A percentile compares a stretch with the other conserved stretches of the same genome.
These are phyloP conservation scores for Epichloe scottii DNA, from an alignment of 2,329 filamentous ascomycete species.

Conservation along the genomic window DNA sequence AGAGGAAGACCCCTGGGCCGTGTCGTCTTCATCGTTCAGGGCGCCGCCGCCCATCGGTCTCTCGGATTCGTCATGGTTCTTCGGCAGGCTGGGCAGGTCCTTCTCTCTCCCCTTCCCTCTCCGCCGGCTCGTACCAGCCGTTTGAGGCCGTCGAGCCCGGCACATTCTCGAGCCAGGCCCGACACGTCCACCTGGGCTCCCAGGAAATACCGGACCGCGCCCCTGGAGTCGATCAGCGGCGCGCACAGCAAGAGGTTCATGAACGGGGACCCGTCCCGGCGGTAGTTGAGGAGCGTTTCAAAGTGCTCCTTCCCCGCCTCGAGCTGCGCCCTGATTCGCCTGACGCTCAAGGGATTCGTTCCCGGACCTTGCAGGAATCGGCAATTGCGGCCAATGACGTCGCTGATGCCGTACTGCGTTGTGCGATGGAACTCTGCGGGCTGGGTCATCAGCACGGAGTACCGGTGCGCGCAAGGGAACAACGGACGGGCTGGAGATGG, in stretches of 20 bases:
- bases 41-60: background rate
- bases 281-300: constrained; percentile 65
- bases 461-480: no score
- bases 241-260: constrained; percentile 67
- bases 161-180: constrained; percentile 52
- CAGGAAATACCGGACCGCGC: constrained; percentile 52
- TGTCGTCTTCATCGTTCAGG: background rate
- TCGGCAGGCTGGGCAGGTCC: no score
- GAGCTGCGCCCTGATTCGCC: constrained; percentile 48
- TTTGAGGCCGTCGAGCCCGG: constrained; percentile 48
- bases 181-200: constrained; percentile 62
- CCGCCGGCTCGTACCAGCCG: background rate
- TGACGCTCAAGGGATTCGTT: constrained; percentile 50
- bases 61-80: no score
- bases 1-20: no score
- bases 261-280: constrained; percentile 63
- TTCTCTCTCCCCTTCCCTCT: background rate
- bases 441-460: background rate
- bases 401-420: constrained; percentile 62
- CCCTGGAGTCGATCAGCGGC: constrained; percentile 54
- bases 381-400: constrained; percentile 64
- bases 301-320: constrained; percentile 51
- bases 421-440: constrained; percentile 57
- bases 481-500: no score
- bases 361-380: constrained; percentile 65